These are phyloP conservation scores for Plasmodium cynomolgi DNA, from an alignment of 169 alveolate genomes.

Conservation along the genomic window DNA sequence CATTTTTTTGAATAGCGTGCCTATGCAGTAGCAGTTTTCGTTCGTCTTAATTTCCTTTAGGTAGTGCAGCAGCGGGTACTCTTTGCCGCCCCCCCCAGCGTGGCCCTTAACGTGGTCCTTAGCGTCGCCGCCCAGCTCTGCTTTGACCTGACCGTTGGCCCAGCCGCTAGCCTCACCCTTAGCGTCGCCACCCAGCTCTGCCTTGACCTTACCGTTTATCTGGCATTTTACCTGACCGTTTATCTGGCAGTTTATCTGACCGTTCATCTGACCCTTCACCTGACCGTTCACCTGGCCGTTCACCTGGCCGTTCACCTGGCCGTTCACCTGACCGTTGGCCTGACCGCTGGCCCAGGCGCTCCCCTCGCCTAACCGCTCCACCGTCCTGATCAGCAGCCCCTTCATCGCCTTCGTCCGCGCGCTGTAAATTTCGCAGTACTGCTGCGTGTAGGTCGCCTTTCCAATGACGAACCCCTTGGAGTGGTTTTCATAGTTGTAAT, in stretches of 20 bases:
- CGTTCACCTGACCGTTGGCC: too few relatives aligned
- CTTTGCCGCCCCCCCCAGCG: background rate
- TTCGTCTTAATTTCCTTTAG: constrained; percentile 45
- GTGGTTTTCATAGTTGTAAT: constrained; percentile 22
- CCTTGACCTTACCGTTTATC: background rate
- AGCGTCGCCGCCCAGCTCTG: background rate
- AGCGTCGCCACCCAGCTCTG: background rate
- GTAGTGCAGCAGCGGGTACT: constrained; percentile 13
- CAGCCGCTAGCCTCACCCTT: background rate
- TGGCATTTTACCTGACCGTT: too few relatives aligned
- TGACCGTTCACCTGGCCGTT: background rate
- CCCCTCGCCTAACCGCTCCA: background rate
- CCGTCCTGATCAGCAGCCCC: constrained; percentile 33
- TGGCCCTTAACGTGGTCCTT: background rate
- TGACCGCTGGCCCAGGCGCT: background rate
- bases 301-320: background rate
- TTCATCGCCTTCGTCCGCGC: constrained; percentile 37
- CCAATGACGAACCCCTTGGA: constrained; percentile 24
- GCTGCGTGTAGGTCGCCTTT: constrained; percentile 65
- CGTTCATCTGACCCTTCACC: too few relatives aligned
- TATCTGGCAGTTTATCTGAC: too few relatives aligned
- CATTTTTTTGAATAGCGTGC: constrained; percentile 82
- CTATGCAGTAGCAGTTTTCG: constrained; percentile 77
- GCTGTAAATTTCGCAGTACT: constrained; percentile 43
- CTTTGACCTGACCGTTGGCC: too few relatives aligned